These are phyloP conservation scores for Cladosporium sp. DNA, from an alignment of 2,329 filamentous ascomycete species.

Conservation along the genomic window DNA sequence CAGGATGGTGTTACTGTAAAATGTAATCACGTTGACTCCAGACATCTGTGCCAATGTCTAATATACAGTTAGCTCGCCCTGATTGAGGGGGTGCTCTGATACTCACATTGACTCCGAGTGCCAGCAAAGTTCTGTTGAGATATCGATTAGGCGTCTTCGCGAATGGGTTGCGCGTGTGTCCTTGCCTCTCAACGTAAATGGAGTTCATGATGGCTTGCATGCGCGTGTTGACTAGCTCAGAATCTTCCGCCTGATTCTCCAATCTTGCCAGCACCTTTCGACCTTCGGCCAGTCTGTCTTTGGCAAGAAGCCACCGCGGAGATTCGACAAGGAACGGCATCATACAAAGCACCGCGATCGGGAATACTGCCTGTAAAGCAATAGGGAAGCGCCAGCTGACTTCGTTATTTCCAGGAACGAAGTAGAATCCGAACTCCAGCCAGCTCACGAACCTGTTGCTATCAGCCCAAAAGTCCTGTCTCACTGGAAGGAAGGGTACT, in stretches of 20 bases:
- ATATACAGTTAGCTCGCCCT: not conserved
- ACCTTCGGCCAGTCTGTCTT: constrained; percentile 29
- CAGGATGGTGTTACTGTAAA: constrained; percentile 31
- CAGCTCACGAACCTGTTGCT: constrained; percentile 30
- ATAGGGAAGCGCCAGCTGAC: constrained; percentile 41
- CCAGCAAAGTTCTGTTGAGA: constrained; percentile 30
- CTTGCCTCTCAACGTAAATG: constrained; percentile 26
- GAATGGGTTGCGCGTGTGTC: constrained; percentile 29
- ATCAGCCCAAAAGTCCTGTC: constrained; percentile 30
- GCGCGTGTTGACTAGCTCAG: constrained; percentile 24
- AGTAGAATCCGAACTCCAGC: constrained; percentile 29
- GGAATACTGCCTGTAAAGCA: constrained; percentile 46
- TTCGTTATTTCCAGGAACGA: constrained; percentile 23
- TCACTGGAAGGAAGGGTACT: not conserved
- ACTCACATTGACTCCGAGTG: constrained; percentile 44
- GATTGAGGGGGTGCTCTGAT: constrained; percentile 48
- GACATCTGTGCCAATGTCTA: constrained; percentile 29
- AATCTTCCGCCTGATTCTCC: constrained; percentile 27
- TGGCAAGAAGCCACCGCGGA: constrained; percentile 29
- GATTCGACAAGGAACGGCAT: constrained; percentile 36
- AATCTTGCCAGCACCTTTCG: constrained; percentile 30
- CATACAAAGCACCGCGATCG: constrained; percentile 36
- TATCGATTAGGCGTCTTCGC: constrained; percentile 28
- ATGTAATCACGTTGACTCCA: constrained; percentile 32
- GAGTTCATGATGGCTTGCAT: constrained; percentile 26